These are phyloP conservation scores for Ceratobasidium sp. DNA, from an alignment of 1,284 basidiomycete genomes.

Conservation along the genomic window DNA sequence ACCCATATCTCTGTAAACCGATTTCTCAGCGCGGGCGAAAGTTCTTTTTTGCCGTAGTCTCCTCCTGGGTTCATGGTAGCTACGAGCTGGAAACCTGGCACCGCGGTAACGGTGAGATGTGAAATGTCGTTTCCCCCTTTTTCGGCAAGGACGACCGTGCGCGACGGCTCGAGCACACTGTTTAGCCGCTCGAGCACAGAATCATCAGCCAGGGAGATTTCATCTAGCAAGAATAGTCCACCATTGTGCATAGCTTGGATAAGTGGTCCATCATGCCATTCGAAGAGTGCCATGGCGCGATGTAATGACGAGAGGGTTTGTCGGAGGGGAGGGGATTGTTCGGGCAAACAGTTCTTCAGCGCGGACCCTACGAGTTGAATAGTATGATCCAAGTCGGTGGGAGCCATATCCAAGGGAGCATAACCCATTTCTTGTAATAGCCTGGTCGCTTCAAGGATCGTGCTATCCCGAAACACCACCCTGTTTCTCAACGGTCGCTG, in stretches of 20 bases:
- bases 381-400: constrained; percentile 48
- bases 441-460: constrained; percentile 54
- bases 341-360: constrained; percentile 35
- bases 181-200: constrained; percentile 98
- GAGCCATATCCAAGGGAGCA: constrained; percentile 16
- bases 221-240: constrained; percentile 92
- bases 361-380: constrained; percentile 47
- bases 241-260: constrained; percentile 92
- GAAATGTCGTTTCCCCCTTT: constrained; percentile 83
- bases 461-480: constrained; percentile 57
- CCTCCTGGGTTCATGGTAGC: constrained; percentile 99
- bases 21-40: constrained; percentile 96
- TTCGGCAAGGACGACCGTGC: constrained; percentile 94
- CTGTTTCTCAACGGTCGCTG: constrained; percentile 94
- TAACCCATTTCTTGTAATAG: constrained; percentile 48
- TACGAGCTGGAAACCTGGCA: constrained; percentile 84
- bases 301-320: constrained; percentile 61
- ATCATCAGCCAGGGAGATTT: constrained; percentile 98
- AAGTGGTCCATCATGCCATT: constrained; percentile 97
- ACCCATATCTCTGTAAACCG: constrained; percentile 99
- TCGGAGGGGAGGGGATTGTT: constrained; percentile 13
- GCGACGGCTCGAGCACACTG: constrained; percentile 92
- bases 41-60: constrained; percentile 99
- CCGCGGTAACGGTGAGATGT: constrained; percentile 75
- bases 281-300: constrained; percentile 80